These are phyloP conservation scores for Flaveria ramosissima DNA, from an alignment of 129 eudicot species.

Conservation along the genomic window DNA sequence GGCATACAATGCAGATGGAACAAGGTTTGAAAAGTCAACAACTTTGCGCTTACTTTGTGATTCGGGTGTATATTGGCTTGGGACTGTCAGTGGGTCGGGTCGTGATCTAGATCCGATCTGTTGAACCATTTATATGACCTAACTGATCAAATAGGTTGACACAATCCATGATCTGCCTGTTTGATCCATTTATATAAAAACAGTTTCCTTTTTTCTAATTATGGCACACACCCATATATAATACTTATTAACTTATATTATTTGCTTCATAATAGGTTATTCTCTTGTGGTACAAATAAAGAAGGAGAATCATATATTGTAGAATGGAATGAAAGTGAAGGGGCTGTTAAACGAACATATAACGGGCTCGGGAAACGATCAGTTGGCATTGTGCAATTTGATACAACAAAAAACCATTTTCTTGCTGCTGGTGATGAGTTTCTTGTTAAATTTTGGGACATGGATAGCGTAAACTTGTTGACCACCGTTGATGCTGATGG, in stretches of 20 bases:
- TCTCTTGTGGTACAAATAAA: constrained; percentile 89
- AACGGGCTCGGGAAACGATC: constrained; percentile 80
- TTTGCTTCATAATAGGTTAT: constrained; percentile 47
- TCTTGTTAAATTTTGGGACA: constrained; percentile 76
- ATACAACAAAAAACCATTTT: constrained; percentile 73
- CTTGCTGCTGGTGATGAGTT: constrained; percentile 88
- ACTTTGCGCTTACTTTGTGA: constrained; percentile 4
- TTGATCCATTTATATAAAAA: neutral
- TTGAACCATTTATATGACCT: neutral
- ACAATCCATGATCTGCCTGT: neutral
- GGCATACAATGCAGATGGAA: constrained; percentile 85
- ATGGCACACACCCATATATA: neutral
- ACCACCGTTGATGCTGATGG: constrained; percentile 79
- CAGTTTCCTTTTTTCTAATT: neutral
- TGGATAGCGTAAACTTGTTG: constrained; percentile 69
- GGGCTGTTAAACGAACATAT: constrained; percentile 79
- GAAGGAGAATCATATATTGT: constrained; percentile 87
- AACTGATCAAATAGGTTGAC: neutral
- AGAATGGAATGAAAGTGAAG: constrained; percentile 98
- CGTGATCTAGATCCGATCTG: neutral
- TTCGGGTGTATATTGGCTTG: neutral
- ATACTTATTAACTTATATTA: neutral
- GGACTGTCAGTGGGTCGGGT: neutral
- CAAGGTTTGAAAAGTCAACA: constrained; percentile 44
- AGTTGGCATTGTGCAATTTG: constrained; percentile 74